Evolutionary conservation across 2,329 filamentous ascomycete species (phyloP).

Genomic region (Hymenotorrendiella dingleyae): DNA sequence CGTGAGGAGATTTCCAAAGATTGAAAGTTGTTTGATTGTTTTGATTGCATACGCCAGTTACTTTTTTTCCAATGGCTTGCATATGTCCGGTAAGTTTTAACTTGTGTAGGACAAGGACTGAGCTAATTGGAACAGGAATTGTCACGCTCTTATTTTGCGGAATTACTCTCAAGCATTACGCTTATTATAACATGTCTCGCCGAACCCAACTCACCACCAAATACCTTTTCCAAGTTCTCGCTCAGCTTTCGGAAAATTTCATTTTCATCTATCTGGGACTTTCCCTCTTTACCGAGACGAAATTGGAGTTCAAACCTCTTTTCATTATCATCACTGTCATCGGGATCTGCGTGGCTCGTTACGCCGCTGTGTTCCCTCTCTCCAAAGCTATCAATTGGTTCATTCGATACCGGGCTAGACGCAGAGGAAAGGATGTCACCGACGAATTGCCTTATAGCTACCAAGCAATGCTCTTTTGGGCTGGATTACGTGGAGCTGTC

Average conservation of each 20-base stretch:
- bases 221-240: conserved; percentile 90
- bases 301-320: conserved; percentile 84
- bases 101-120: background rate
- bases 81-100: conserved; percentile 78
- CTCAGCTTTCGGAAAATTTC: conserved; percentile 96
- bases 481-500: conserved; percentile 88
- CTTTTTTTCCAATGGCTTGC: conserved; percentile 93
- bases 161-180: conserved; percentile 97
- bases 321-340: conserved; percentile 90
- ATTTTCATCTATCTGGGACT: conserved; percentile 98
- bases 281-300: conserved; percentile 86
- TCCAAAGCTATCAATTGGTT: conserved; percentile 89
- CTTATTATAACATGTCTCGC: conserved; percentile 99
- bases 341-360: conserved; percentile 87
- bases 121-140: conserved; percentile 43
- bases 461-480: conserved; percentile 99
- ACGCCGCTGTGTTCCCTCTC: conserved; percentile 90
- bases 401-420: conserved; percentile 75
- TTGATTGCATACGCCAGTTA: conserved; percentile 95
- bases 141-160: conserved; percentile 96
- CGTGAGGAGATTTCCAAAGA: conserved; percentile 87
- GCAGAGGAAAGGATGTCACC: conserved; percentile 66
- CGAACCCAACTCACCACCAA: conserved; percentile 97
- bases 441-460: conserved; percentile 93
- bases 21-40: conserved; percentile 90